A percentile compares a stretch with the other conserved stretches of the same genome.
phyloP scores from a whole-genome alignment of 495 filamentous ascomycete genomes.

The Cairneyella variabilis region DNA sequence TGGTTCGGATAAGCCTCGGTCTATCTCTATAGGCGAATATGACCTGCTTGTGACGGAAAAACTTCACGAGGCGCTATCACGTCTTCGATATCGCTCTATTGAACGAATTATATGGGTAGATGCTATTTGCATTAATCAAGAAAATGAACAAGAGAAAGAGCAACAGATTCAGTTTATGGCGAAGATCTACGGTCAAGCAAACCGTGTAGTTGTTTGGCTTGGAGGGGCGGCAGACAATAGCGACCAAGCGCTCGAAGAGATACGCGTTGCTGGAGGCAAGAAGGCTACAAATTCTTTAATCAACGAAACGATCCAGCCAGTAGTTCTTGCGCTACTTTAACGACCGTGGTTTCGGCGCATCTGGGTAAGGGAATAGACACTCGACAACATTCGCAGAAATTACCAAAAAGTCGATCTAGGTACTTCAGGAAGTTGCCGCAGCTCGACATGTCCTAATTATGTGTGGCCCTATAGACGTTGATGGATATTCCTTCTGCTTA shows the following conservation, averaged over 20 bases:
- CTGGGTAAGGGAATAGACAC: conserved; percentile 26
- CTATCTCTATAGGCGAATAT: conserved; percentile 15
- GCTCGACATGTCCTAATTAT: conserved; percentile 30
- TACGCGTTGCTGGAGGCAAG: conserved; percentile 15
- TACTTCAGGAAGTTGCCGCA: conserved; percentile 33
- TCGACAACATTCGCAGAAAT: conserved; percentile 4
- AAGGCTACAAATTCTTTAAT: conserved; percentile 6
- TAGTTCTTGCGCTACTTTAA: conserved; percentile 23
- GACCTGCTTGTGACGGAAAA: conserved; percentile 17
- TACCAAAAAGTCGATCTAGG: conserved; percentile 19
- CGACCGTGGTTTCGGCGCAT: conserved; percentile 30
- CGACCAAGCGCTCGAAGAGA: conserved; percentile 19
- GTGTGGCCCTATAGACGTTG: conserved; percentile 27
- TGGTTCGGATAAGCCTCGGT: background rate
- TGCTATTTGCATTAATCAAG: conserved; percentile 31
- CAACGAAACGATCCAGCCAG: conserved; percentile 5
- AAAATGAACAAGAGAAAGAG: conserved; percentile 15
- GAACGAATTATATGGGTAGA: conserved; percentile 27
- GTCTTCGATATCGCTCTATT: conserved; percentile 14
- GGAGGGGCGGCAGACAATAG: conserved; percentile 22
- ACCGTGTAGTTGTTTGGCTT: conserved; percentile 29
- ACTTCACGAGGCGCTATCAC: conserved; percentile 19
- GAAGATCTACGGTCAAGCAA: conserved; percentile 32
- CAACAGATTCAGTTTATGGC: conserved; percentile 27
- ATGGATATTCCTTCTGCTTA: conserved; percentile 23